phyloP scores from a whole-genome alignment of 2,329 filamentous ascomycete genomes.

The Cadophora sp. region DNA sequence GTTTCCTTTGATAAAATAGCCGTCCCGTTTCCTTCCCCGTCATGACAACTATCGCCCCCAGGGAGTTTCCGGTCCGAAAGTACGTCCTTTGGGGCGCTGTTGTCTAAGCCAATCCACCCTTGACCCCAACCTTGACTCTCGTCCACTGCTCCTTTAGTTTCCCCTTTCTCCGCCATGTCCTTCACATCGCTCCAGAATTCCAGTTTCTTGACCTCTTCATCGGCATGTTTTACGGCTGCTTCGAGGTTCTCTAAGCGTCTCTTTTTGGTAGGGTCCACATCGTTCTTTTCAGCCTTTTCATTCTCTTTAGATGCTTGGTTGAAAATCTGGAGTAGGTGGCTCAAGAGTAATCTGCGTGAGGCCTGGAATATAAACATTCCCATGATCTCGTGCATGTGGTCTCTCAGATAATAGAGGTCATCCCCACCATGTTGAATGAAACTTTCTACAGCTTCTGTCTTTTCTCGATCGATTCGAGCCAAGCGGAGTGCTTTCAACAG shows the following conservation, averaged over 20 bases:
- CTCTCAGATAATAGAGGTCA: conserved; percentile 77
- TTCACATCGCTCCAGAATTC: conserved; percentile 91
- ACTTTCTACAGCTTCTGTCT: conserved; percentile 80
- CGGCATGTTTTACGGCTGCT: conserved; percentile 76
- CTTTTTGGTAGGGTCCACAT: conserved; percentile 40
- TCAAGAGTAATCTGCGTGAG: conserved; percentile 78
- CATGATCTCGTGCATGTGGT: conserved; percentile 85
- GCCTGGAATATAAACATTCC: conserved; percentile 86
- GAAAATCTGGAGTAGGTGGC: conserved; percentile 70
- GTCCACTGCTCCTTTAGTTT: conserved; percentile 44
- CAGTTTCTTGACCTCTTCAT: conserved; percentile 79
- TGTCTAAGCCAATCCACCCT: conserved; percentile 42
- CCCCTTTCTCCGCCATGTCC: conserved; percentile 62
- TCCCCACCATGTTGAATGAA: conserved; percentile 81
- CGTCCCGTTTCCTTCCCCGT: conserved; percentile 31
- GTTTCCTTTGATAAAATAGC: conserved; percentile 23
- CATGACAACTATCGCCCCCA: conserved; percentile 32
- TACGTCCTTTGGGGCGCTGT: conserved; percentile 42
- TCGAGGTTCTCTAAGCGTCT: conserved; percentile 71
- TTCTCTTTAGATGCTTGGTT: conserved; percentile 60
- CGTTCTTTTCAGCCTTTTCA: conserved; percentile 43
- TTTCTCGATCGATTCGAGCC: conserved; percentile 87
- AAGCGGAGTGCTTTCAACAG: conserved; percentile 72
- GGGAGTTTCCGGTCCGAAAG: conserved; percentile 37
- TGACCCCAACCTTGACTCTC: conserved; percentile 41